These are phyloP conservation scores for Helotiales sp. DNA, from an alignment of 2,329 filamentous ascomycete genomes.

Conservation along the genomic window DNA sequence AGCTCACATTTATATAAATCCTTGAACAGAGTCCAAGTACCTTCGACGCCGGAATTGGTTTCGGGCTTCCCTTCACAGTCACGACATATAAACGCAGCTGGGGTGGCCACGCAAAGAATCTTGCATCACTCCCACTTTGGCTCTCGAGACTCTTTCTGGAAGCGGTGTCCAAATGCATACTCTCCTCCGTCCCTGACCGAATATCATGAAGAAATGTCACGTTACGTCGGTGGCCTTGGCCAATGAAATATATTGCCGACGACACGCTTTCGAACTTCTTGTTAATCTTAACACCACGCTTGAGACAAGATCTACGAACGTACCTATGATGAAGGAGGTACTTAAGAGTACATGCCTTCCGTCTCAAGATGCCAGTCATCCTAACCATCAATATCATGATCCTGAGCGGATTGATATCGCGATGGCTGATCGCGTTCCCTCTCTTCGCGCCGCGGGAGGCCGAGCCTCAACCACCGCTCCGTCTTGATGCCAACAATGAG, in stretches of 20 bases:
- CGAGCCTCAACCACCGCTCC: slow-evolving; percentile 12
- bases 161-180: background rate
- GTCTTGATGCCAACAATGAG: slow-evolving; percentile 13
- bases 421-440: slow-evolving; percentile 7
- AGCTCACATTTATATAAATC: no score
- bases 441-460: background rate
- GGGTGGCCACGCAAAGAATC: no score
- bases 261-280: background rate
- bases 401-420: slow-evolving; percentile 4
- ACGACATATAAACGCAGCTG: no score
- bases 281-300: no score
- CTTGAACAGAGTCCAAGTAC: no score
- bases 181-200: background rate
- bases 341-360: background rate
- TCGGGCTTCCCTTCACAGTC: no score
- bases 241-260: background rate
- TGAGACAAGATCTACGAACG: background rate
- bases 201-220: background rate
- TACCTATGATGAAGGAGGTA: background rate
- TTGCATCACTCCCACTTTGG: no score
- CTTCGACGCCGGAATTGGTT: no score
- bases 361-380: background rate
- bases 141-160: no score
- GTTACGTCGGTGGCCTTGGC: background rate
- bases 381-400: slow-evolving; percentile 11